Percentiles rank a stretch among this genome's conserved stretches.
These are phyloP conservation scores for Hyaloscypha variabilis DNA, from an alignment of 495 filamentous ascomycete genomes.

Conservation along the genomic window DNA sequence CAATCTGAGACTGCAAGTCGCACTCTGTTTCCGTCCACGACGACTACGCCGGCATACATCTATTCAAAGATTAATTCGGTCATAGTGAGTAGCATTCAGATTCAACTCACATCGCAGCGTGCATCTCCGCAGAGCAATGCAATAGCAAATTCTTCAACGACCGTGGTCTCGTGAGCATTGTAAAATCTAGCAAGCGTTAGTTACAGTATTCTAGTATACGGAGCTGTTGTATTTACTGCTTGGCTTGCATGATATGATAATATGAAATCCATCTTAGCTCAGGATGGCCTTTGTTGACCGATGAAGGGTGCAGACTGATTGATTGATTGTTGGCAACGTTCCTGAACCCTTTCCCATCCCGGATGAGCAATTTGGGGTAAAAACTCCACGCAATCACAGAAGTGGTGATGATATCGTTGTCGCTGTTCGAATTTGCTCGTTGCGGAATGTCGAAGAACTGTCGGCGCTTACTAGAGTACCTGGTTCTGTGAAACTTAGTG, in stretches of 20 bases:
- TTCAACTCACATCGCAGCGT: conserved; percentile 62
- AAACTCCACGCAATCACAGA: conserved; percentile 90
- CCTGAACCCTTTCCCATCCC: conserved; percentile 87
- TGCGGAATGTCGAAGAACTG: conserved; percentile 81
- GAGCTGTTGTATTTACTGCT: conserved; percentile 50
- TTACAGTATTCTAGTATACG: neutral
- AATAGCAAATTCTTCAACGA: conserved; percentile 79
- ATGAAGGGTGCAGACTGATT: conserved; percentile 81
- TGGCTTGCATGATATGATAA: conserved; percentile 95
- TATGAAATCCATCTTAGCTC: conserved; percentile 82
- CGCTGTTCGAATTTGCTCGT: conserved; percentile 69
- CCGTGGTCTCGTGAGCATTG: conserved; percentile 88
- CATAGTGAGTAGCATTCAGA: conserved; percentile 16
- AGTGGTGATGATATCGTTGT: conserved; percentile 74
- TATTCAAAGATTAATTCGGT: conserved; percentile 37
- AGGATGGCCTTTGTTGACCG: conserved; percentile 75
- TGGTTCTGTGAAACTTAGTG: conserved; percentile 24
- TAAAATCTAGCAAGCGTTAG: conserved; percentile 53
- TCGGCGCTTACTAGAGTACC: conserved; percentile 51
- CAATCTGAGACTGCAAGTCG: conserved; percentile 87
- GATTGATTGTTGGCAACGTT: conserved; percentile 89
- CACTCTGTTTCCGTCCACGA: conserved; percentile 84
- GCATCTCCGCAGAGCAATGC: conserved; percentile 85
- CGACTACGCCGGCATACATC: conserved; percentile 82
- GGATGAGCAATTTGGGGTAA: conserved; percentile 87